A percentile compares a stretch with the other conserved stretches of the same genome.
phyloP scores from a whole-genome alignment of 164 flowering plant genomes.

The Kalanchoe fedtschenkoi region DNA sequence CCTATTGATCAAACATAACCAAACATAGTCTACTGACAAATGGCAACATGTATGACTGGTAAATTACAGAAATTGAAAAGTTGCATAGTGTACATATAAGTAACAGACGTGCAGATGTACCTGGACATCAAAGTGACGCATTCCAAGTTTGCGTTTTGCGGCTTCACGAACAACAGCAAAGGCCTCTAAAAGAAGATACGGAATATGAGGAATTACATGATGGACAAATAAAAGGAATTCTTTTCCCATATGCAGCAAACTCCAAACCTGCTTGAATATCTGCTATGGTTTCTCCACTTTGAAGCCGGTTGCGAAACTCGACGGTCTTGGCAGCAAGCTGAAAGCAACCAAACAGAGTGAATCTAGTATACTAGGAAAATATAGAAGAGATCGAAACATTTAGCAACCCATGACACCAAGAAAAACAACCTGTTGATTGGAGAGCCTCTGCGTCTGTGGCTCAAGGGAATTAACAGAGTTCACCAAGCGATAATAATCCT shows the following conservation, averaged over 20 bases:
- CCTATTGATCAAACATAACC: not conserved
- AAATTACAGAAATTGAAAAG: not conserved
- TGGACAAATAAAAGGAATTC: not conserved
- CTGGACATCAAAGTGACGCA: slow-evolving; percentile 99
- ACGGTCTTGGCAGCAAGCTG: slow-evolving; percentile 68
- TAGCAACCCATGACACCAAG: not conserved
- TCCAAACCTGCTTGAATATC: slow-evolving; percentile 84
- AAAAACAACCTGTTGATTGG: slow-evolving; percentile 63
- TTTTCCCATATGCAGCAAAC: not conserved
- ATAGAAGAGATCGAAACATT: not conserved
- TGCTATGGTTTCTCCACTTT: slow-evolving; percentile 67
- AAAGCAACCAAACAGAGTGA: slow-evolving; percentile 1
- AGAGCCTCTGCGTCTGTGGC: slow-evolving; percentile 39
- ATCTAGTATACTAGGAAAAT: not conserved
- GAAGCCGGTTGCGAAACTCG: slow-evolving; percentile 66
- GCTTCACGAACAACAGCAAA: slow-evolving; percentile 99
- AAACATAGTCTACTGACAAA: not conserved
- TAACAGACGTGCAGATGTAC: slow-evolving; percentile 20
- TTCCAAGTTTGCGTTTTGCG: slow-evolving; percentile 87
- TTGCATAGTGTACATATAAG: no score
- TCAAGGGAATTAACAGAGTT: slow-evolving; percentile 62
- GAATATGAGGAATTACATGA: not conserved
- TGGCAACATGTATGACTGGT: not conserved
- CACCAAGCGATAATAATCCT: slow-evolving; percentile 79
- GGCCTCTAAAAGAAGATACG: slow-evolving; percentile 49